Conservation (phyloP, 2,329 filamentous ascomycete genomes). For the Ophiocordyceps camponoti-floridani region DNA sequence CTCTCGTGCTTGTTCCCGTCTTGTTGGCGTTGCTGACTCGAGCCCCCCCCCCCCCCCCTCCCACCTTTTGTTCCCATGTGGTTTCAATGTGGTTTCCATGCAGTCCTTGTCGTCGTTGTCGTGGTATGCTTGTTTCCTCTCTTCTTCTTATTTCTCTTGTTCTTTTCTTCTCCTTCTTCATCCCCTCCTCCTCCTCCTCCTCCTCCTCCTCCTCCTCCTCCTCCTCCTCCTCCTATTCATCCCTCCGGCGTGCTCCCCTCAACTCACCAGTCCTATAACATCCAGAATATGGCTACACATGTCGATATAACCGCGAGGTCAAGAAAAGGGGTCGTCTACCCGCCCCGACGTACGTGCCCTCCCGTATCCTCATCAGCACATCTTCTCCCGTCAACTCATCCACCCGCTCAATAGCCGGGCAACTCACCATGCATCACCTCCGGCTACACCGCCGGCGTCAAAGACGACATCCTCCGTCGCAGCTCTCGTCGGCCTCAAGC, state of each 20-base stretch:
- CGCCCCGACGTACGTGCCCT: constrained; percentile 4
- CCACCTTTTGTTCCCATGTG: background rate
- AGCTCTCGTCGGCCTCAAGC: background rate
- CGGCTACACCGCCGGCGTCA: background rate
- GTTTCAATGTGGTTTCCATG: too few species aligned
- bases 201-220: too few species aligned
- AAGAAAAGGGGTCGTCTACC: constrained; percentile 19
- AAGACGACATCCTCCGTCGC: background rate
- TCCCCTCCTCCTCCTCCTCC: background rate
- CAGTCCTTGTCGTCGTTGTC: constrained; percentile 15
- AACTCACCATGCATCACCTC: background rate
- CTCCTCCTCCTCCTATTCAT: too few species aligned
- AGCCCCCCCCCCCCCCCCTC: background rate
- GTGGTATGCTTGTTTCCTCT: constrained; percentile 12
- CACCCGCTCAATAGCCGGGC: background rate
- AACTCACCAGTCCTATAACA: background rate
- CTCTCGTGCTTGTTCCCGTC: background rate
- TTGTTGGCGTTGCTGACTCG: too few species aligned
- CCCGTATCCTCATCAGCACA: background rate
- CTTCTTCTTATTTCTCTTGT: too few species aligned
- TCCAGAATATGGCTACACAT: constrained; percentile 19
- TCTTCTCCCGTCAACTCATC: background rate
- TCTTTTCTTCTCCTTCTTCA: background rate
- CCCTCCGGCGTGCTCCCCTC: background rate
- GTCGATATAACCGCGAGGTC: constrained; percentile 17